These are phyloP conservation scores for Debaryomycetaceae sp. DNA, from an alignment of 1,139 yeast genomes.

Conservation along the genomic window DNA sequence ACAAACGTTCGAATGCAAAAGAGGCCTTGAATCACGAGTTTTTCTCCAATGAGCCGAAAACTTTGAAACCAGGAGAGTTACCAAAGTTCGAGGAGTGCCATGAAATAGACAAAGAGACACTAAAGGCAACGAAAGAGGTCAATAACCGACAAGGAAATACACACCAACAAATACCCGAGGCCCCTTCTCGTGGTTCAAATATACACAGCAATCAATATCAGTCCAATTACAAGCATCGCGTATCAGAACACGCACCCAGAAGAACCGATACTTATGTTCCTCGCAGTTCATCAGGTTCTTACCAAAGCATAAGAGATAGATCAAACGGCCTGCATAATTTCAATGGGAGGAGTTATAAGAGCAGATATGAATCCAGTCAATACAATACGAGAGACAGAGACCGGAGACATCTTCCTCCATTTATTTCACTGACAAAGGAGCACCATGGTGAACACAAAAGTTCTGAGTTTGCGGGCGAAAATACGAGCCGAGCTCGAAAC, in stretches of 20 bases:
- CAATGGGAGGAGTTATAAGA: not conserved
- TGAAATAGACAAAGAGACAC: conserved; percentile 74
- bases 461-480: too few relatives aligned
- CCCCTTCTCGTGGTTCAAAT: not conserved
- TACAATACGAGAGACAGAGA: not conserved
- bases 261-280: not conserved
- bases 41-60: conserved; percentile 63
- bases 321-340: not conserved
- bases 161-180: not conserved
- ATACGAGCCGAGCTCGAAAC: too few relatives aligned
- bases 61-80: conserved; percentile 51
- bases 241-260: not conserved
- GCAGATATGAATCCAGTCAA: not conserved
- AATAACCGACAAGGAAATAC: not conserved
- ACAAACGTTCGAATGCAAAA: conserved; percentile 67
- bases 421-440: too few relatives aligned
- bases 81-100: conserved; percentile 83
- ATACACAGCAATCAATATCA: not conserved
- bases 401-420: not conserved
- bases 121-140: conserved; percentile 27
- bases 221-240: not conserved
- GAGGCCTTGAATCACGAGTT: conserved; percentile 72
- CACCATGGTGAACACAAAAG: too few relatives aligned
- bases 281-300: not conserved
- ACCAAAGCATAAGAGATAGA: not conserved